phyloP scores from a whole-genome alignment of 495 filamentous ascomycete genomes.

The Aspergillus steynii region DNA sequence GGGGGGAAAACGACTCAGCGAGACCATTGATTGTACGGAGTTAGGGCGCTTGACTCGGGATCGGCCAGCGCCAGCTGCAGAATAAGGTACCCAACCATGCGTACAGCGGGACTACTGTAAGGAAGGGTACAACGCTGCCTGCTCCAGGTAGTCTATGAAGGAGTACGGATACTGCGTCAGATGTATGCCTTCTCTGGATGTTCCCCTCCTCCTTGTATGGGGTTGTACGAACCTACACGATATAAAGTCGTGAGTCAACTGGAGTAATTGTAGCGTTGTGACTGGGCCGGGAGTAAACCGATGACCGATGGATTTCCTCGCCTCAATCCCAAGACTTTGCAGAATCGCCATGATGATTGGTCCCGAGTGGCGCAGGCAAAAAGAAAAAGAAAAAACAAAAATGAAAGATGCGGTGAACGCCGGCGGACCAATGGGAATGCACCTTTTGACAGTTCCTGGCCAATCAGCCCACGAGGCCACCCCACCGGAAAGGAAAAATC shows the following conservation, averaged over 20 bases:
- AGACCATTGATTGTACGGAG: too few species aligned
- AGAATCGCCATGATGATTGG: not conserved
- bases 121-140: not conserved
- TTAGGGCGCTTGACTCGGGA: not conserved
- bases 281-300: not conserved
- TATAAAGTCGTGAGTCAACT: not conserved
- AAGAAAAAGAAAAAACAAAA: constrained; percentile 10
- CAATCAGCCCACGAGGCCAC: constrained; percentile 25
- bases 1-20: too few species aligned
- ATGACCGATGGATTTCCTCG: not conserved
- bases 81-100: constrained; percentile 27
- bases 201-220: too few species aligned
- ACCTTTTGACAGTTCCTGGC: constrained; percentile 18
- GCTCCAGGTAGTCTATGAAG: not conserved
- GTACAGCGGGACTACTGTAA: constrained; percentile 5
- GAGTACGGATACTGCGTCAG: too few species aligned
- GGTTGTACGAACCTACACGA: too few species aligned
- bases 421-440: constrained; percentile 32
- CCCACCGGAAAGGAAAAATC: constrained; percentile 31
- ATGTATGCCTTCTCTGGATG: not conserved
- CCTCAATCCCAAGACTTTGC: constrained; percentile 2
- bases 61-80: constrained; percentile 18
- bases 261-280: not conserved
- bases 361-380: not conserved
- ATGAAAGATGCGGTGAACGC: constrained; percentile 44